A percentile compares a stretch with the other conserved stretches of the same genome.
phyloP scores from a whole-genome alignment of 176 grass and related monocot genomes.

The Musa troglodytarum region DNA sequence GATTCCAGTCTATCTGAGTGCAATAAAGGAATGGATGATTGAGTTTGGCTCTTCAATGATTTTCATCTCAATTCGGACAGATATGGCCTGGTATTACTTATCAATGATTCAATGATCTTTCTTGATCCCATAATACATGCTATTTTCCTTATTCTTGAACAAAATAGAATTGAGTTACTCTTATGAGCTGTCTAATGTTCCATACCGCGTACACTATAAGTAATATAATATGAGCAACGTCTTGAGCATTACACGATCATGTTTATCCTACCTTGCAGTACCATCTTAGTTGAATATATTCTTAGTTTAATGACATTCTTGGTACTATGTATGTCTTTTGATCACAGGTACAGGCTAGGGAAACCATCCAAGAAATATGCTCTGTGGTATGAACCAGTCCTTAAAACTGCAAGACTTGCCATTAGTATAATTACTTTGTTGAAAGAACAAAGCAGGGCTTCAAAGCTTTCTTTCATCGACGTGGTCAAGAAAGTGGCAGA shows the following conservation, averaged over 20 bases:
- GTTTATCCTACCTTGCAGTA: no score
- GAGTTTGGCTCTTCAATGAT: slow-evolving; percentile 96
- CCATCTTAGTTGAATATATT: no score
- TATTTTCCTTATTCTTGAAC: no score
- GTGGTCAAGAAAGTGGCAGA: slow-evolving; percentile 51
- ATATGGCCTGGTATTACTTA: slow-evolving; percentile 62
- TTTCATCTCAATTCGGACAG: slow-evolving; percentile 89
- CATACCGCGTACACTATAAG: no score
- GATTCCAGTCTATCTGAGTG: slow-evolving; percentile 82
- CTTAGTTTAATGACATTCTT: no score
- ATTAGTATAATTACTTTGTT: slow-evolving; percentile 72
- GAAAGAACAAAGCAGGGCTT: slow-evolving; percentile 56
- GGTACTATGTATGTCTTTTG: no score
- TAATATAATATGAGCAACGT: no score
- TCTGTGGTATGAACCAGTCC: slow-evolving; percentile 50
- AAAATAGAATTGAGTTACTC: no score
- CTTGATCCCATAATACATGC: no score
- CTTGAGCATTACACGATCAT: no score
- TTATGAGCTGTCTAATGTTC: no score
- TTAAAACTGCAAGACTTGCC: slow-evolving; percentile 91
- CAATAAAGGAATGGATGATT: slow-evolving; percentile 95
- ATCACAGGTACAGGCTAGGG: slow-evolving; percentile 46
- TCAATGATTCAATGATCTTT: no score
- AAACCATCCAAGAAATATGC: slow-evolving; percentile 68
- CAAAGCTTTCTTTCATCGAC: slow-evolving; percentile 52